These are phyloP conservation scores for Pythium vanterpoolii DNA, from an alignment of 352 stramenopile species.

Conservation along the genomic window DNA sequence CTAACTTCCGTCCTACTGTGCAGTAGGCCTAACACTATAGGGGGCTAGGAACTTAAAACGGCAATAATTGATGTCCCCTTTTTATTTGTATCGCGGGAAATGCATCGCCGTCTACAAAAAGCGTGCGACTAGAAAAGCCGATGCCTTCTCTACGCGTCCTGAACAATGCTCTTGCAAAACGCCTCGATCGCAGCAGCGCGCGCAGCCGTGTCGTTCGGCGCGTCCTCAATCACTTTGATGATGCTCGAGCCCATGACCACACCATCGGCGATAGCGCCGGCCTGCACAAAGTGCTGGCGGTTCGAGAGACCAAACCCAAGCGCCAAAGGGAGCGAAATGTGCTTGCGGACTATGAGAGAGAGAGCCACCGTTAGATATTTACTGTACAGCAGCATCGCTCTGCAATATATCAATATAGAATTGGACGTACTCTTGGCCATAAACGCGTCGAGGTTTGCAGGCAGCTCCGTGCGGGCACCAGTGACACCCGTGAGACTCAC, in stretches of 20 bases:
- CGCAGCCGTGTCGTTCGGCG: conserved; percentile 46
- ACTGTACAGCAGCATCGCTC: not conserved
- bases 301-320: conserved; percentile 98
- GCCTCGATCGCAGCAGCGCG: conserved; percentile 70
- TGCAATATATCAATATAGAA: too few relatives aligned
- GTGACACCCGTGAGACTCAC: conserved; percentile 92
- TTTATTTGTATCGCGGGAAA: not conserved
- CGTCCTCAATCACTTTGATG: conserved; percentile 81
- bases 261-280: conserved; percentile 89
- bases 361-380: not conserved
- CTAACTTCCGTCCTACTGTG: not conserved
- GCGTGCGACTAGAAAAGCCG: not conserved
- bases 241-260: conserved; percentile 89
- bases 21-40: not conserved
- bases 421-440: conserved; percentile 76
- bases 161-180: conserved; percentile 78
- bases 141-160: conserved; percentile 11
- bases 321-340: conserved; percentile 89
- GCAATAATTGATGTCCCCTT: not conserved
- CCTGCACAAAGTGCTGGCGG: conserved; percentile 89
- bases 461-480: conserved; percentile 88
- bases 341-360: conserved; percentile 56
- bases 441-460: conserved; percentile 92
- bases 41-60: not conserved
- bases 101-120: not conserved